Conservation (phyloP, 2,329 filamentous ascomycete species). For the Monosporascus ibericus region DNA sequence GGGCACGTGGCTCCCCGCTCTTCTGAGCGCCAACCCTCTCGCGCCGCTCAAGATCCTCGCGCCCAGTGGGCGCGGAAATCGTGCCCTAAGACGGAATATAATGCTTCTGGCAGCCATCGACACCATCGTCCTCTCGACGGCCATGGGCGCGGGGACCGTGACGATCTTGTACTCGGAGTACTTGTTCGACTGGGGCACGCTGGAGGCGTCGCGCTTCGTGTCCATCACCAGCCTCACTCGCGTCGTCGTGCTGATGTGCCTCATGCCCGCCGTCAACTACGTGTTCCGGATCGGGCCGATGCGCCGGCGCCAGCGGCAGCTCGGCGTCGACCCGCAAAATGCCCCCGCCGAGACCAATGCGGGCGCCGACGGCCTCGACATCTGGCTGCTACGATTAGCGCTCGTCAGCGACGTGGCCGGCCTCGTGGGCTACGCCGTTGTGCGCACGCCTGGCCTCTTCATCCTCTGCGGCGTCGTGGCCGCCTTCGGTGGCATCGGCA, state of each 20-base stretch:
- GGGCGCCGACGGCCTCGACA: slow-evolving; percentile 73
- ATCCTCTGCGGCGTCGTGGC: slow-evolving; percentile 66
- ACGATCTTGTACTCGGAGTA: slow-evolving; percentile 77
- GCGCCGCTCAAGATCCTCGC: slow-evolving; percentile 72
- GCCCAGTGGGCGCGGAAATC: slow-evolving; percentile 61
- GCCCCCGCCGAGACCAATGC: slow-evolving; percentile 41
- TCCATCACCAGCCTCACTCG: slow-evolving; percentile 73
- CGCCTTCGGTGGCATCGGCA: slow-evolving; percentile 75
- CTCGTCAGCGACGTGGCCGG: slow-evolving; percentile 73
- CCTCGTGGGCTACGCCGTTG: slow-evolving; percentile 66
- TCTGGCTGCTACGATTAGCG: slow-evolving; percentile 68
- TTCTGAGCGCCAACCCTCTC: slow-evolving; percentile 59
- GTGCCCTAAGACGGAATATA: slow-evolving; percentile 70
- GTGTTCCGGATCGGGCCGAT: slow-evolving; percentile 57
- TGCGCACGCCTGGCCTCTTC: slow-evolving; percentile 58
- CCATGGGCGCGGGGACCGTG: slow-evolving; percentile 76
- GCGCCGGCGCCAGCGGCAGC: slow-evolving; percentile 30
- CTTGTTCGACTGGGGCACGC: slow-evolving; percentile 75
- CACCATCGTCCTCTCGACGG: slow-evolving; percentile 72
- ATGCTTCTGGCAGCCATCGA: slow-evolving; percentile 74
- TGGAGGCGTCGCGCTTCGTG: slow-evolving; percentile 75
- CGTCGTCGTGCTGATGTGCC: slow-evolving; percentile 65
- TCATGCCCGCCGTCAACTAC: slow-evolving; percentile 74
- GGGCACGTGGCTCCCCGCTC: slow-evolving; percentile 22
- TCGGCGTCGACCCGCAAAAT: slow-evolving; percentile 28